Evolutionary conservation across 75 land plant genomes (phyloP), one percentile per base, ranked within the genome.

Genomic region (Selaginella moellendorffii): DNA sequence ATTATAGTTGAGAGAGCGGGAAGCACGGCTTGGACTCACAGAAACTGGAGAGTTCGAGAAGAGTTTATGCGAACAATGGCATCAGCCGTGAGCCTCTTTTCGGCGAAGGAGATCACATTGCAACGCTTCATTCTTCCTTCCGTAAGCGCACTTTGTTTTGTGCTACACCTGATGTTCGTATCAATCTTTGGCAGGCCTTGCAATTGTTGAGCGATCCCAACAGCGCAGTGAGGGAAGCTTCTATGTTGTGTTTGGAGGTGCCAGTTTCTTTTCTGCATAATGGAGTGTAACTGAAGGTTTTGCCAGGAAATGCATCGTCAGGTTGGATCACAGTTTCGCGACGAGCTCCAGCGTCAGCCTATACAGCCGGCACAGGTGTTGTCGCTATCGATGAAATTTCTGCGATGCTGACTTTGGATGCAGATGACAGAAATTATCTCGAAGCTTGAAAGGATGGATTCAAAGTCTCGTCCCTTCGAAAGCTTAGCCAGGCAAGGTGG

Each of bases 11-110:
- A 56, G 9, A 56, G 59, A 25, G 59, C 59, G n/a, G 59, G 59
- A 56, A 56, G n/a, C 24, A 21, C 21, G 5, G 59, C 59, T 9
- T 56, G 59, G 59, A 21, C 59, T 8, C 59, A 56, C 19, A 8
- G 24, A 2, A 56, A 56, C 59, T 56, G 59, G 59, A 56, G 59
- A 56, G 59, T 56, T 8, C 59, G 59, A 19, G 59, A 56, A 56
- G 59, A 56, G 21, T 56, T 9, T 56, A 19, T n/a, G 5, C 59
- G 59, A 19, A 56, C 24, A 25, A 25, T 56, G 59, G 24, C 59
- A 25, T 56, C 59, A 21, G 8, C 59, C n/a, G 24, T 56, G 2
- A 56, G 24, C 19, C 59, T 56, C 24, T 56, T 56, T 24, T 56
- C 59, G 8, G 24, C 59, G 9, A 56, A 19, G n/a, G 59, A 56